Percentiles rank a stretch among this genome's conserved stretches.
Conservation (phyloP, 2,329 filamentous ascomycete genomes). For the Capronia epimyces region DNA sequence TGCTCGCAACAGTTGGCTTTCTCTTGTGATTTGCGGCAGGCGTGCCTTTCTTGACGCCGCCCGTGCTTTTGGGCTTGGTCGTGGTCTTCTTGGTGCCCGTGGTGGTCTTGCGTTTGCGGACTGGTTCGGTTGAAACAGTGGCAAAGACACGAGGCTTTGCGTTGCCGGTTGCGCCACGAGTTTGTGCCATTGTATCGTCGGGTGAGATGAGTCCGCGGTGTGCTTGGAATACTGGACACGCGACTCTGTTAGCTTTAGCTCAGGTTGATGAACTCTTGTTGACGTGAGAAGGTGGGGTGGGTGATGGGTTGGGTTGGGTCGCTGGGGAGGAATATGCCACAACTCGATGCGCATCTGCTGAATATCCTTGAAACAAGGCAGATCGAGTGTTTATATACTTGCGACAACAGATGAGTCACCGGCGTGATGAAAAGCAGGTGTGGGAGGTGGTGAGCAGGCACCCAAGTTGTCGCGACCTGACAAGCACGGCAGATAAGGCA, state of each 20-base stretch:
- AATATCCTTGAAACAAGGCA: constrained; percentile 5
- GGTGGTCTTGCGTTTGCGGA: constrained; percentile 26
- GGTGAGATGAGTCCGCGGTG: too few relatives aligned
- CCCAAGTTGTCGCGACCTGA: constrained; percentile 6
- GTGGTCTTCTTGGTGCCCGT: constrained; percentile 21
- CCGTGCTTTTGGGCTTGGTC: constrained; percentile 9
- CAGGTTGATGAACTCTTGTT: not conserved
- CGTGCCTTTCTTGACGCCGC: constrained; percentile 24
- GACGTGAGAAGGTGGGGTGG: not conserved
- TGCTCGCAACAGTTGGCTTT: constrained; percentile 32
- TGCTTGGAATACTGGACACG: not conserved
- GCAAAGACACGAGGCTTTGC: constrained; percentile 29
- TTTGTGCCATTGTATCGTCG: constrained; percentile 32
- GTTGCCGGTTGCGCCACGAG: constrained; percentile 30
- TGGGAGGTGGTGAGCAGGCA: constrained; percentile 21
- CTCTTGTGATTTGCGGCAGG: constrained; percentile 24
- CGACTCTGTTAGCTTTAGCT: not conserved
- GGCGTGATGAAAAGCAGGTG: constrained; percentile 11
- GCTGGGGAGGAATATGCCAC: constrained; percentile 11
- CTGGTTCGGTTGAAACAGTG: constrained; percentile 23
- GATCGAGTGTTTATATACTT: constrained; percentile 7
- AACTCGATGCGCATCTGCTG: constrained; percentile 1
- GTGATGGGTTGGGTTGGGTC: not conserved
- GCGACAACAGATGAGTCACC: constrained; percentile 23
- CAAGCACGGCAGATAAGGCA: constrained; percentile 12